Evolutionary conservation across 257 asterid genomes (phyloP).

Genomic region (Anisodus tanguticus): DNA sequence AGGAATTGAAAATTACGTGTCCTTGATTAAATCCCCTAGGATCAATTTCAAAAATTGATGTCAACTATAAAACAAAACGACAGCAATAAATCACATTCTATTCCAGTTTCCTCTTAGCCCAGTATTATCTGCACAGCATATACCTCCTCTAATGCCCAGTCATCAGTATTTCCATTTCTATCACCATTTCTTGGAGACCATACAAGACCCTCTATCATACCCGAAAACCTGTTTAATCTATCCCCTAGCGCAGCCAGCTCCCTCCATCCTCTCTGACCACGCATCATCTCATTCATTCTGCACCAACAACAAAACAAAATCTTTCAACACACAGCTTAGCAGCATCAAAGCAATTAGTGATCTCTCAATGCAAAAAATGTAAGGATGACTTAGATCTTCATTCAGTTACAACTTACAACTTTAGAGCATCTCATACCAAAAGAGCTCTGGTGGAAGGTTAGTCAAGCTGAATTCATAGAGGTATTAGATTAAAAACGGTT

Average conservation of each 20-base stretch:
- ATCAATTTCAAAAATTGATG: background rate
- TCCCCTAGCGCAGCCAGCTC: constrained; percentile 95
- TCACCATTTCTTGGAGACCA: constrained; percentile 92
- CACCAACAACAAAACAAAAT: constrained; percentile 37
- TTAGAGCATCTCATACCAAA: background rate
- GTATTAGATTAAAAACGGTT: background rate
- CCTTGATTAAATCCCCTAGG: background rate
- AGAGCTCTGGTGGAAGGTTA: background rate
- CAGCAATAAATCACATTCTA: background rate
- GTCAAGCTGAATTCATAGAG: background rate
- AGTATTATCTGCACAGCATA: background rate
- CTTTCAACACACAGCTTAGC: constrained; percentile 25
- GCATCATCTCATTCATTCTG: constrained; percentile 99
- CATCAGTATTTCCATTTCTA: constrained; percentile 72
- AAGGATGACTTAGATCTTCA: constrained; percentile 10
- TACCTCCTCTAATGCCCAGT: constrained; percentile 99
- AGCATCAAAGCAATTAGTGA: constrained; percentile 10
- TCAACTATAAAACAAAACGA: background rate
- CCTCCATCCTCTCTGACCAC: constrained; percentile 99
- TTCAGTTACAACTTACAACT: background rate
- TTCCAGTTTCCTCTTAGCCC: background rate
- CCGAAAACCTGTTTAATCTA: constrained; percentile 81
- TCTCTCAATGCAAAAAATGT: background rate
- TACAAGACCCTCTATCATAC: constrained; percentile 93
- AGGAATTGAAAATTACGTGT: background rate